phyloP scores from a whole-genome alignment of 768 basidiomycete genomes.

The Tricholoma matsutake region DNA sequence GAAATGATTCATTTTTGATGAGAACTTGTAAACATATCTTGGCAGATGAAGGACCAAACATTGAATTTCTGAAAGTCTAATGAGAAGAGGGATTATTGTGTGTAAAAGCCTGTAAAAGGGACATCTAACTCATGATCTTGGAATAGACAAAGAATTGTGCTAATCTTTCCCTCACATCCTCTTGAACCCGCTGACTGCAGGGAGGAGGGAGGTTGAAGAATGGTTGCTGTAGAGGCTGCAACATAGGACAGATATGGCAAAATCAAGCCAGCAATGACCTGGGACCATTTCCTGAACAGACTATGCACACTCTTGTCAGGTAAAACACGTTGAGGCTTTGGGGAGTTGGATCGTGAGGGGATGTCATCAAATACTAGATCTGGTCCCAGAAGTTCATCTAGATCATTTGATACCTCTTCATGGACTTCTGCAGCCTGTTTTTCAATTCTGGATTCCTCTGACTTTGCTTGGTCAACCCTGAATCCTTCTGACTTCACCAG shows the following conservation, averaged over 20 bases:
- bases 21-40: constrained; percentile 19
- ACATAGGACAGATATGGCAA: constrained; percentile 4
- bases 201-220: neutral
- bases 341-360: neutral
- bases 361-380: neutral
- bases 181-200: neutral
- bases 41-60: constrained; percentile 21
- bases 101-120: neutral
- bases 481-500: neutral
- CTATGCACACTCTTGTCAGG: neutral
- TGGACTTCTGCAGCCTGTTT: neutral
- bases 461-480: neutral
- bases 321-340: neutral
- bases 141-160: constrained; percentile 11
- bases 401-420: neutral
- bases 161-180: neutral
- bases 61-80: constrained; percentile 15
- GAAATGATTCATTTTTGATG: constrained; percentile 31
- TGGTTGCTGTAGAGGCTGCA: neutral
- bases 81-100: neutral
- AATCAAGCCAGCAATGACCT: constrained; percentile 1
- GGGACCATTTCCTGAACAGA: constrained; percentile 3
- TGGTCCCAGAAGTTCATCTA: neutral
- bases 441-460: neutral
- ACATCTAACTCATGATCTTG: constrained; percentile 8